Conservation (phyloP, 805 yeast species). For the Pichia sporocuriosa region DNA sequence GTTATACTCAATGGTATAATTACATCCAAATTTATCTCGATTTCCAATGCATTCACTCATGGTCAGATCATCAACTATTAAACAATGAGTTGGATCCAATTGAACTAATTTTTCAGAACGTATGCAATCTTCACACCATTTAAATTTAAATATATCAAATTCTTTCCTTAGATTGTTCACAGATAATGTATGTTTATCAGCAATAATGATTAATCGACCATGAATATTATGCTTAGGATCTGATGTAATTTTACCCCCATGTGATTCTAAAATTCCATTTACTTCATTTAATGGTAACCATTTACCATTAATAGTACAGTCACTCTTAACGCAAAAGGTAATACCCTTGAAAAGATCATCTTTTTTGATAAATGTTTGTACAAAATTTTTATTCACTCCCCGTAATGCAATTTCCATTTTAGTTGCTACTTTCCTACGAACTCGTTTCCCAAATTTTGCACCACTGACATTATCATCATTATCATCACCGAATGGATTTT, state of each 20-base stretch:
- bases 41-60: conserved; percentile 26
- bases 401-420: conserved; percentile 15
- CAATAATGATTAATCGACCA: conserved; percentile 27
- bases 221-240: conserved; percentile 26
- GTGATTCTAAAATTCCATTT: conserved; percentile 31
- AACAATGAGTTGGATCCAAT: conserved; percentile 57
- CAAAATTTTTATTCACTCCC: conserved; percentile 13
- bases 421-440: conserved; percentile 15
- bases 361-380: conserved; percentile 1
- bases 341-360: conserved; percentile 37
- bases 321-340: conserved; percentile 49
- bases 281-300: conserved; percentile 33
- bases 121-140: conserved; percentile 70
- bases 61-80: conserved; percentile 14
- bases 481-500: neutral
- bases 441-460: neutral
- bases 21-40: conserved; percentile 59
- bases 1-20: conserved; percentile 32
- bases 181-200: conserved; percentile 34
- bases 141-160: conserved; percentile 56
- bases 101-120: conserved; percentile 34
- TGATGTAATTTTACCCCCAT: conserved; percentile 45
- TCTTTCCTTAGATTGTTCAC: conserved; percentile 32
- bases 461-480: no score
- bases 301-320: conserved; percentile 26